phyloP scores from a whole-genome alignment of 2,329 filamentous ascomycete species.

The Aciculosporium take region DNA sequence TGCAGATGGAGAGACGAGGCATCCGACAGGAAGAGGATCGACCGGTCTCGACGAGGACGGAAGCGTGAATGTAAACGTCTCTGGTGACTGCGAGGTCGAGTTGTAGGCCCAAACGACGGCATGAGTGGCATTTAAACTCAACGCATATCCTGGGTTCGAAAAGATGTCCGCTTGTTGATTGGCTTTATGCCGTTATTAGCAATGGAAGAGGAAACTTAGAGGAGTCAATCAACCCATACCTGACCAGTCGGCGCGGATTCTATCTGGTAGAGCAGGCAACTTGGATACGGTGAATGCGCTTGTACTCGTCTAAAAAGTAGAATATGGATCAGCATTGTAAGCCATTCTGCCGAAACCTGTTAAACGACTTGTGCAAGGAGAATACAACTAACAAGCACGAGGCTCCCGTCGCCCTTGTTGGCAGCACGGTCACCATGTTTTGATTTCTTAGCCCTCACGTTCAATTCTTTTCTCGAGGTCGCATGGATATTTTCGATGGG shows the following conservation, averaged over 20 bases:
- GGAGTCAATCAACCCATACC: conserved; percentile 40
- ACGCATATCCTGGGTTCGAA: conserved; percentile 55
- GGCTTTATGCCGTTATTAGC: conserved; percentile 24
- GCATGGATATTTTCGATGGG: conserved; percentile 27
- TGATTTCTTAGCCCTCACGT: conserved; percentile 46
- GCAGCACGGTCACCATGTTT: conserved; percentile 45
- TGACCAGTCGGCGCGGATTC: conserved; percentile 50
- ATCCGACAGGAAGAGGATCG: conserved; percentile 68
- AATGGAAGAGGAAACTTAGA: neutral
- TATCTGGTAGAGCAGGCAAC: conserved; percentile 67
- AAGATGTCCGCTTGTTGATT: conserved; percentile 53
- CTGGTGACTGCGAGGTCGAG: conserved; percentile 49
- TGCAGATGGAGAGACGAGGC: conserved; percentile 66
- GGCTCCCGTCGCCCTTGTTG: conserved; percentile 52
- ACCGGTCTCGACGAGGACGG: conserved; percentile 54
- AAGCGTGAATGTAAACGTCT: conserved; percentile 68
- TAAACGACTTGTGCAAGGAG: neutral
- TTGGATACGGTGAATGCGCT: conserved; percentile 76
- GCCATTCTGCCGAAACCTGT: neutral
- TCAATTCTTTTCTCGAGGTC: conserved; percentile 37
- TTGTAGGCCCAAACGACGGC: conserved; percentile 88
- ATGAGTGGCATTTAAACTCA: conserved; percentile 66
- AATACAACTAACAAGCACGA: conserved; percentile 43
- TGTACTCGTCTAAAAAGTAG: conserved; percentile 54
- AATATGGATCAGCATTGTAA: neutral